Percentiles rank a stretch among this genome's conserved stretches.
These are phyloP conservation scores for Spizellomyces sp. DNA, from an alignment of 192 early-diverging fungal species.

Conservation along the genomic window DNA sequence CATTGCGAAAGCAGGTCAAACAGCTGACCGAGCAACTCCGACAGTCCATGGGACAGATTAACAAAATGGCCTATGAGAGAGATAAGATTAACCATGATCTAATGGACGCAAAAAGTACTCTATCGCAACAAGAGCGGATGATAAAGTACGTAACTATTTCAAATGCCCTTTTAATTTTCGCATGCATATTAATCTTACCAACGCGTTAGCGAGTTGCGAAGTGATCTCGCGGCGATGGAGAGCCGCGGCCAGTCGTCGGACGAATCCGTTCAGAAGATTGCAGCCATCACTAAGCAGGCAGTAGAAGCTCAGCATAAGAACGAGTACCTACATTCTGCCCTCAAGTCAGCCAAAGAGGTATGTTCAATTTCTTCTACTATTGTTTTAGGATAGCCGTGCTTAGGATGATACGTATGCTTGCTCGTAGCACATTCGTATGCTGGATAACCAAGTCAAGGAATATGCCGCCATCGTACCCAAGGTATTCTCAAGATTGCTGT, in stretches of 20 bases:
- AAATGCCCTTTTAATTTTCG: too few species aligned
- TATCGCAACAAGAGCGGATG: slow-evolving; percentile 42
- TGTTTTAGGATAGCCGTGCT: not conserved
- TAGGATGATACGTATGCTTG: not conserved
- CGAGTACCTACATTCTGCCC: slow-evolving; percentile 40
- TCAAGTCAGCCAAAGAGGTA: slow-evolving; percentile 55
- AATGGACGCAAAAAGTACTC: slow-evolving; percentile 35
- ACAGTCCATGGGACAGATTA: slow-evolving; percentile 40
- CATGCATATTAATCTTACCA: slow-evolving; percentile 30
- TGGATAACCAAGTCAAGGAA: slow-evolving; percentile 53
- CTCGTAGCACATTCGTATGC: slow-evolving; percentile 42
- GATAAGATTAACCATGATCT: slow-evolving; percentile 21
- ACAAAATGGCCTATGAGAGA: slow-evolving; percentile 41
- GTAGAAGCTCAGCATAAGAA: slow-evolving; percentile 50
- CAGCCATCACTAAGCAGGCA: slow-evolving; percentile 43
- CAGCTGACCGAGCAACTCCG: slow-evolving; percentile 20
- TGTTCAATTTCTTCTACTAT: slow-evolving; percentile 7
- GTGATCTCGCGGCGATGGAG: slow-evolving; percentile 50
- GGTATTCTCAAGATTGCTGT: too few species aligned
- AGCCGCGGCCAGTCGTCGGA: slow-evolving; percentile 39
- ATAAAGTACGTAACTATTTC: slow-evolving; percentile 13
- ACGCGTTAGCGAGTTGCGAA: slow-evolving; percentile 40
- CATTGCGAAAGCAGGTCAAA: slow-evolving; percentile 15
- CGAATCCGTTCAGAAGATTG: slow-evolving; percentile 48
- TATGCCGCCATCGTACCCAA: not conserved